phyloP scores from a whole-genome alignment of 2,329 filamentous ascomycete species.

The Tolypocladium ovalisporum region DNA sequence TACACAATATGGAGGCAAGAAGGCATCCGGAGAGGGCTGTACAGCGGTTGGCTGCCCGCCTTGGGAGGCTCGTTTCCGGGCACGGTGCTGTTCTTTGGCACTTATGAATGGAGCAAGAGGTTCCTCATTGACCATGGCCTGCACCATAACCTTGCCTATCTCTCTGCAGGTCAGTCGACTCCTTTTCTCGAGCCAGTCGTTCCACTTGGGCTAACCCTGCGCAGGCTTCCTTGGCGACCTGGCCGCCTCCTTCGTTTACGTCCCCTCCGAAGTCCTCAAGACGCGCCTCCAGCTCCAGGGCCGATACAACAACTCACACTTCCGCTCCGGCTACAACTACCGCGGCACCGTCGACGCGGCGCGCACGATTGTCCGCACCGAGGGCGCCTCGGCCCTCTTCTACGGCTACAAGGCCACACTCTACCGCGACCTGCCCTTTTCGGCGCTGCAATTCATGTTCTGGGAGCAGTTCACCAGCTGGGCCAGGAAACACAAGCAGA shows the following conservation, averaged over 20 bases:
- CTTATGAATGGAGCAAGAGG: conserved; percentile 92
- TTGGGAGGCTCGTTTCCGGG: conserved; percentile 87
- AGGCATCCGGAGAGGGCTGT: conserved; percentile 73
- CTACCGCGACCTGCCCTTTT: conserved; percentile 89
- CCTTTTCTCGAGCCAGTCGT: background rate
- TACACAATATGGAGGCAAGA: conserved; percentile 89
- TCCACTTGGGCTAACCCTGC: background rate
- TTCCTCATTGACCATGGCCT: conserved; percentile 76
- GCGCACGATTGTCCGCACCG: conserved; percentile 69
- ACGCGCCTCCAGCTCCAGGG: conserved; percentile 94
- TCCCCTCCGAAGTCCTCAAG: conserved; percentile 94
- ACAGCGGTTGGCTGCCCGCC: conserved; percentile 87
- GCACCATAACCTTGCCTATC: conserved; percentile 73
- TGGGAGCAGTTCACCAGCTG: conserved; percentile 87
- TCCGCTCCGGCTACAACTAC: conserved; percentile 94
- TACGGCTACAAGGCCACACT: conserved; percentile 96
- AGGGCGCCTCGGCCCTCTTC: conserved; percentile 80
- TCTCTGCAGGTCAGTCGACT: conserved; percentile 56
- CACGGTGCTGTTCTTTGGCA: conserved; percentile 90
- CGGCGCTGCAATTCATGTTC: conserved; percentile 92
- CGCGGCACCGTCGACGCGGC: conserved; percentile 73
- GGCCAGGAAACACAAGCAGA: conserved; percentile 68
- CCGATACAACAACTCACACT: conserved; percentile 87
- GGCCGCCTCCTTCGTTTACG: conserved; percentile 85
- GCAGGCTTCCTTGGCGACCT: conserved; percentile 86